Evolutionary conservation across 306 rosid genomes (phyloP).

Genomic region (Trichosanthes truncata): DNA sequence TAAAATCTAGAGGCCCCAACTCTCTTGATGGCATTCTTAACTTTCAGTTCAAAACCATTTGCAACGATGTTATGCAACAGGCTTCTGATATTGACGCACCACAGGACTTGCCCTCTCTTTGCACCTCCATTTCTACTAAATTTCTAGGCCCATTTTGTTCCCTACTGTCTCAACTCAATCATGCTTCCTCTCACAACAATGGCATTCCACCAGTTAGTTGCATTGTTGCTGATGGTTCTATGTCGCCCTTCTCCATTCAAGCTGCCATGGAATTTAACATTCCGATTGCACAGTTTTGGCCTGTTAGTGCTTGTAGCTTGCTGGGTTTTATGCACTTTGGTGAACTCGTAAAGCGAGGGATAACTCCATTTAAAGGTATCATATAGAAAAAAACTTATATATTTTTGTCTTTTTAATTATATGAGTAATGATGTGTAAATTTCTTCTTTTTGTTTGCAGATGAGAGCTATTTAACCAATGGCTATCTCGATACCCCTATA

Average conservation of each 20-base stretch:
- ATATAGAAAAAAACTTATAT: too few relatives aligned
- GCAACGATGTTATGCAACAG: slow-evolving; percentile 14
- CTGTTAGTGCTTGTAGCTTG: background rate
- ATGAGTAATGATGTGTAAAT: too few relatives aligned
- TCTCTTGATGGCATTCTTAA: slow-evolving; percentile 5
- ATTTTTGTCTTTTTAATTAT: too few relatives aligned
- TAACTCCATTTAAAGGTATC: slow-evolving; percentile 19
- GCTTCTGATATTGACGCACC: background rate
- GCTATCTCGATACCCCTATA: background rate
- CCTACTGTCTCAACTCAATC: slow-evolving; percentile 2
- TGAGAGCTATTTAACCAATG: slow-evolving; percentile 13
- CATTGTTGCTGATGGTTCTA: slow-evolving; percentile 4
- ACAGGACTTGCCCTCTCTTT: slow-evolving; percentile 7
- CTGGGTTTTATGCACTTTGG: background rate
- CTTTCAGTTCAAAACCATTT: slow-evolving; percentile 9
- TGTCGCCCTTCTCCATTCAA: background rate
- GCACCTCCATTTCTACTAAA: background rate
- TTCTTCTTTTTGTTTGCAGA: slow-evolving; percentile 9
- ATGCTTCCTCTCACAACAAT: background rate
- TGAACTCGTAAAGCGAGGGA: background rate
- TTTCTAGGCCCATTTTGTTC: background rate
- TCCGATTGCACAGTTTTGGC: slow-evolving; percentile 3
- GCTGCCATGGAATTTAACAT: slow-evolving; percentile 1
- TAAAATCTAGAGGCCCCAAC: background rate
- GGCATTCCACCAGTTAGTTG: background rate